Conservation (phyloP, 768 basidiomycete species). For the Leccinum broughii region DNA sequence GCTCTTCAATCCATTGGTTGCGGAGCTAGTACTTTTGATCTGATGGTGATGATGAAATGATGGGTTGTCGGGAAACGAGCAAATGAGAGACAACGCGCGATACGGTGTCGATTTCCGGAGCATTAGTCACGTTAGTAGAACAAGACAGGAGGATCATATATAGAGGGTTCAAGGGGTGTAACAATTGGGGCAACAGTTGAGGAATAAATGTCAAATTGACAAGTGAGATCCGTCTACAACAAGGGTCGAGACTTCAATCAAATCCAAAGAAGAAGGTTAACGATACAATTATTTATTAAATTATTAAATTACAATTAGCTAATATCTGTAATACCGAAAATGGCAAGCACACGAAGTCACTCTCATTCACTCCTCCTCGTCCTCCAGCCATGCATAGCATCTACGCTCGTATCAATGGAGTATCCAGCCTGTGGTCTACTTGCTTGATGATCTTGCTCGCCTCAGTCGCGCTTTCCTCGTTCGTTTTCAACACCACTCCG, state of each 20-base stretch:
- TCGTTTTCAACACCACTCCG: constrained; percentile 59
- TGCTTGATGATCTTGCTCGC: constrained; percentile 72
- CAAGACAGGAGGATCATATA: too few relatives aligned
- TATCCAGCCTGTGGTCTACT: constrained; percentile 71
- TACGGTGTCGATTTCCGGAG: constrained; percentile 26
- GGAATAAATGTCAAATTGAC: not conserved
- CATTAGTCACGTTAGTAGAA: constrained; percentile 1
- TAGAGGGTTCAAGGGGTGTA: not conserved
- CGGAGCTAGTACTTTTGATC: constrained; percentile 3
- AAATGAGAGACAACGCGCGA: constrained; percentile 14
- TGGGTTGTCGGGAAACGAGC: not conserved
- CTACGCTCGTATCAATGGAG: constrained; percentile 70
- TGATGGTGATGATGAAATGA: constrained; percentile 5
- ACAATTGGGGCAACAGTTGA: constrained; percentile 7
- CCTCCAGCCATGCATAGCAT: constrained; percentile 60
- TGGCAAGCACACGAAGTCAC: constrained; percentile 2
- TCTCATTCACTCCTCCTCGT: not conserved
- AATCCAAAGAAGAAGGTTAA: not conserved
- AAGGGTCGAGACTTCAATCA: constrained; percentile 9
- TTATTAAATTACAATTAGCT: not conserved
- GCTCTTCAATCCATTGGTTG: constrained; percentile 3
- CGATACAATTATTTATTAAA: not conserved
- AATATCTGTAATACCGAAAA: constrained; percentile 4
- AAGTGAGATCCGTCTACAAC: constrained; percentile 3
- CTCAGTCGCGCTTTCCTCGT: constrained; percentile 72